Base-by-base conservation (phyloP, 2,329 filamentous ascomycete genomes). In the Lithohypha guttulata region DNA sequence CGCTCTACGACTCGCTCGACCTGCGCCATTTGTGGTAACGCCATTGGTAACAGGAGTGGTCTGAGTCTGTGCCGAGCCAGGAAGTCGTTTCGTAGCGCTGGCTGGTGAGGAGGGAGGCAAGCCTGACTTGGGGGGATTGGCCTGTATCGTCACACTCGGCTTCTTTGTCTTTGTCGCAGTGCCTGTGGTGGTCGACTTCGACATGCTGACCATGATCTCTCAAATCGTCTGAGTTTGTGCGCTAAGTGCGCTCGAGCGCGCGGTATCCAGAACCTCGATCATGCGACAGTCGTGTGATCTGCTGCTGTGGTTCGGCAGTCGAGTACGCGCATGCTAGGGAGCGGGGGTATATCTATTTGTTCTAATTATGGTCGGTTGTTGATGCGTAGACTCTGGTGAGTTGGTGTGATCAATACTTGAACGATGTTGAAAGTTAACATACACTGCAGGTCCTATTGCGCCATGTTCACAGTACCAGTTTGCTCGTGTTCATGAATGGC, bases 71-170 rank as follows among this genome's bases (percentile, higher is more conserved):
- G 38, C 36, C 35, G 48, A 46, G n/a, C 62, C 59, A 4, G 74
- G 69, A 41, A 73, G 66, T 49, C 65, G 66, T 53, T 74, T 76
- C 7, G 77, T 77, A 60, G 49, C 50, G 39, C 62, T 59, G 19
- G 65, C 63, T 26, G 70, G 68, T 3, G 70, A 70, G n/a, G 77
- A 70, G 2, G 76, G 79, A 3, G 75, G 71, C 43, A 73, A 70
- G 1, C 72, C 70, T 17, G 73, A 61, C 47, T 65, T 64, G 22
- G 77, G 76, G 59, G 81, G 82, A 42, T 61, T 60, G 34, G 75
- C 72, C 56, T 81, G 78, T 42, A 81, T 73, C 30, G 75, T 71
- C 25, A 46, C 21, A 18, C 45, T 42, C 21, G 50, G 49, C 30
- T 51, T 51, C 42, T 53, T 53, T 43, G 48, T 50, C 44, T 51